phyloP scores from a whole-genome alignment of 257 asterid species.

The Datura wrightii region DNA sequence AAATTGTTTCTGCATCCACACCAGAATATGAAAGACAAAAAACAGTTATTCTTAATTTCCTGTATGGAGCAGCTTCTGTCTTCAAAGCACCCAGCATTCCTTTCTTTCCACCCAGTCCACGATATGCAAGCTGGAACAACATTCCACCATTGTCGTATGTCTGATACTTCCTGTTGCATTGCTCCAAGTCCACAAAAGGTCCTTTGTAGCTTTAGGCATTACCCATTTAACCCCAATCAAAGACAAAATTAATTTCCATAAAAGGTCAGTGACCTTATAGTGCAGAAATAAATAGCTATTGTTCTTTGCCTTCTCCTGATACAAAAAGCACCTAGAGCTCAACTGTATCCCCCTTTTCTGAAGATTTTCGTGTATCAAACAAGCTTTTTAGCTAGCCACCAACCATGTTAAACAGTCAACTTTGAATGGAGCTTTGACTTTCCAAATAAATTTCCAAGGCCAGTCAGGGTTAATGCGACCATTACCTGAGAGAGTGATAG shows the following conservation, averaged over 20 bases:
- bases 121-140: neutral
- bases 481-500: neutral
- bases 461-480: neutral
- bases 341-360: neutral
- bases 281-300: neutral
- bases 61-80: neutral
- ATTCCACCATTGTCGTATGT: neutral
- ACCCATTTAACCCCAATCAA: neutral
- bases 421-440: neutral
- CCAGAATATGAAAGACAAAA: neutral
- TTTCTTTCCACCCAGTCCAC: neutral
- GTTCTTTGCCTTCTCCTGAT: neutral
- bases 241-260: neutral
- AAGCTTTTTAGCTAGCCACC: too few relatives aligned
- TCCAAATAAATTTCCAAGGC: neutral
- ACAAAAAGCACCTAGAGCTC: neutral
- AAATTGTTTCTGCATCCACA: neutral
- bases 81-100: neutral
- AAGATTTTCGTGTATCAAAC: too few relatives aligned
- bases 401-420: neutral
- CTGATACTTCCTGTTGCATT: neutral
- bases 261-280: neutral
- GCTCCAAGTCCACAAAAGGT: neutral
- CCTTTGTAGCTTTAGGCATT: neutral
- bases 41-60: neutral